These are phyloP conservation scores for Cerrena zonata DNA, from an alignment of 1,284 basidiomycete species.

Conservation along the genomic window DNA sequence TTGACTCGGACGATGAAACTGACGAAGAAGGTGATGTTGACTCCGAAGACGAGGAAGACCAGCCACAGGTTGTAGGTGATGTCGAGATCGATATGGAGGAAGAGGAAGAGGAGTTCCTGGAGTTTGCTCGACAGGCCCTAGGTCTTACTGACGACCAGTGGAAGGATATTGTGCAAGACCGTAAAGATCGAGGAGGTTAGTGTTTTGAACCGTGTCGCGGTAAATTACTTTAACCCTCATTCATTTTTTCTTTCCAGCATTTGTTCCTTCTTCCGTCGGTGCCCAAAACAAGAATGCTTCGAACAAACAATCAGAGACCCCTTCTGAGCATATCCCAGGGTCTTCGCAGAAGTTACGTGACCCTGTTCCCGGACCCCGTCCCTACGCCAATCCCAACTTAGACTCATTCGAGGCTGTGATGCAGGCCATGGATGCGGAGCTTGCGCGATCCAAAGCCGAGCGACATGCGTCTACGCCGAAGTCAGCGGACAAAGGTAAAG, in stretches of 20 bases:
- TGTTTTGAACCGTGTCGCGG: too few relatives aligned
- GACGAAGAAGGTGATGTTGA: conserved; percentile 54
- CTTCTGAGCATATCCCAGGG: too few relatives aligned
- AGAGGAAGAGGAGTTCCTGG: conserved; percentile 87
- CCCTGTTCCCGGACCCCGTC: conserved; percentile 31
- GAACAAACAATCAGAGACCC: background rate
- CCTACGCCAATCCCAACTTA: conserved; percentile 58
- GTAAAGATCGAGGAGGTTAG: conserved; percentile 71
- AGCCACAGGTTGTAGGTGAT: conserved; percentile 73
- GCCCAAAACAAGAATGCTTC: conserved; percentile 13
- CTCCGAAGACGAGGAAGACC: conserved; percentile 69
- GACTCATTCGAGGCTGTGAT: conserved; percentile 91
- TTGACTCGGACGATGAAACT: conserved; percentile 80
- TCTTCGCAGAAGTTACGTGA: conserved; percentile 5
- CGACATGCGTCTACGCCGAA: conserved; percentile 17
- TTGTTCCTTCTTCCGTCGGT: conserved; percentile 51
- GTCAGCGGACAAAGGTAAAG: conserved; percentile 26
- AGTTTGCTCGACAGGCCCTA: conserved; percentile 84
- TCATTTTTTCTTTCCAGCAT: conserved; percentile 44
- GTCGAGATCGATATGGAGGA: conserved; percentile 82
- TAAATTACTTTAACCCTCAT: too few relatives aligned
- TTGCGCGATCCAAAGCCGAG: conserved; percentile 41
- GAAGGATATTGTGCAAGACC: conserved; percentile 72
- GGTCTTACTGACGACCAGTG: conserved; percentile 83
- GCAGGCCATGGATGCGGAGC: conserved; percentile 86